These are phyloP conservation scores for Penicillium aurantiogriseum DNA, from an alignment of 2,329 filamentous ascomycete species.

Conservation along the genomic window DNA sequence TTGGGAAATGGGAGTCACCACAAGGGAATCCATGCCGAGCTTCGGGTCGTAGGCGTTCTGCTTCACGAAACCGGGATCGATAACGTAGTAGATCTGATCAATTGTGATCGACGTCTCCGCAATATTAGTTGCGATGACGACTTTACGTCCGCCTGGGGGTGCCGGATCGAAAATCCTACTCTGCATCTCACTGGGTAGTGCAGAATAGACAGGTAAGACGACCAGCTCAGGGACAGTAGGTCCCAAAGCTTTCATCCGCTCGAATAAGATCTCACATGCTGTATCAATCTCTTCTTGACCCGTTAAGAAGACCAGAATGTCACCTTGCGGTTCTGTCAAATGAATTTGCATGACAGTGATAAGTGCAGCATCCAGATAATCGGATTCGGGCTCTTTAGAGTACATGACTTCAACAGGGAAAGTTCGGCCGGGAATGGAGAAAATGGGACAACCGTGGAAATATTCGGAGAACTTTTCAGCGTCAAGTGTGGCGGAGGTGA, in stretches of 20 bases:
- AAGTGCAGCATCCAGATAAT: constrained; percentile 91
- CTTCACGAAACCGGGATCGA: constrained; percentile 97
- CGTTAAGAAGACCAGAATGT: constrained; percentile 95
- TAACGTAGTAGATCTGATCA: constrained; percentile 94
- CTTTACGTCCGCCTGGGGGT: constrained; percentile 79
- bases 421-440: constrained; percentile 91
- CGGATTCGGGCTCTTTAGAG: constrained; percentile 88
- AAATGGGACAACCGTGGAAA: constrained; percentile 94
- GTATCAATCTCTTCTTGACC: constrained; percentile 98
- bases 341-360: constrained; percentile 99
- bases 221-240: constrained; percentile 87
- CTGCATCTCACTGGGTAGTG: constrained; percentile 89
- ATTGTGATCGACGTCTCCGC: constrained; percentile 98
- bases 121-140: constrained; percentile 97
- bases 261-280: constrained; percentile 84
- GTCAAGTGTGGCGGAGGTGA: constrained; percentile 93
- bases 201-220: constrained; percentile 94
- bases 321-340: constrained; percentile 83
- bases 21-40: constrained; percentile 93
- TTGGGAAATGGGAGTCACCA: constrained; percentile 94
- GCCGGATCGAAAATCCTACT: constrained; percentile 93
- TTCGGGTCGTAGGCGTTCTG: constrained; percentile 97
- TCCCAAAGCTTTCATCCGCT: constrained; percentile 93
- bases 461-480: constrained; percentile 97
- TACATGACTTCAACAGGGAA: constrained; percentile 97